Evolutionary conservation across 768 basidiomycete species (phyloP), one percentile per base, ranked within the genome.

Genomic region (Serendipita indica): DNA sequence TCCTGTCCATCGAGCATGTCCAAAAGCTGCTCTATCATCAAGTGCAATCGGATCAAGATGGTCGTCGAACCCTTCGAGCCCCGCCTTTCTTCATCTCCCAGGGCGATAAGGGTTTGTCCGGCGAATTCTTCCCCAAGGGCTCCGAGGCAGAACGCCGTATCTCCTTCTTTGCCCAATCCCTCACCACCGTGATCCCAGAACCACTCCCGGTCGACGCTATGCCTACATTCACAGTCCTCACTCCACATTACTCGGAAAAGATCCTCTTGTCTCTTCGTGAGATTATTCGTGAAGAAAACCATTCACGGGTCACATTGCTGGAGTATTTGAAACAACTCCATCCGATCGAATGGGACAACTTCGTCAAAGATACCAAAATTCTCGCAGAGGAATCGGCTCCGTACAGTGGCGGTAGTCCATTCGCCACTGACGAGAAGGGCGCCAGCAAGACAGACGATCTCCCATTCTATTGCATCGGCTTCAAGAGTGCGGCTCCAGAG

Each of bases 241-340:
- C 92, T 0, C 96, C 96, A 13, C 96, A 99, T 72, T 99, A 99
- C 70, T 96, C 86, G 61, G 96, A 99, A 72, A 99, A 99, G 89
- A 98, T 97, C 63, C 74, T 99, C 52, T 79, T 99, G 7, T 97
- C 94, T 2, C 79, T 99, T 2, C 82, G 96, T 62, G 96, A 98
- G 71, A 99, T 99, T 69, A 99, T 99, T 66, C 85, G 94, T 63
- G 94, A 99, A 71, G 92, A 97, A 68, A 92, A 98, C 70, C 89
- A 94, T 71, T 89, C 91, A 28, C 88, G 94, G 34, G 96, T 99
- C 60, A 98, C 96, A 25, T 82, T 98, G 28, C 76, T 99, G 39
- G 96, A 97, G 71, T 99, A 98, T 73, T 77, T 99, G 65, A 99
- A 99, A 72, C 96, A 98, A 68, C 80, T 99, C 35, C 96, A 99